Conservation (phyloP, 345 rosid genomes). For the Crucihimalaya himalaica region DNA sequence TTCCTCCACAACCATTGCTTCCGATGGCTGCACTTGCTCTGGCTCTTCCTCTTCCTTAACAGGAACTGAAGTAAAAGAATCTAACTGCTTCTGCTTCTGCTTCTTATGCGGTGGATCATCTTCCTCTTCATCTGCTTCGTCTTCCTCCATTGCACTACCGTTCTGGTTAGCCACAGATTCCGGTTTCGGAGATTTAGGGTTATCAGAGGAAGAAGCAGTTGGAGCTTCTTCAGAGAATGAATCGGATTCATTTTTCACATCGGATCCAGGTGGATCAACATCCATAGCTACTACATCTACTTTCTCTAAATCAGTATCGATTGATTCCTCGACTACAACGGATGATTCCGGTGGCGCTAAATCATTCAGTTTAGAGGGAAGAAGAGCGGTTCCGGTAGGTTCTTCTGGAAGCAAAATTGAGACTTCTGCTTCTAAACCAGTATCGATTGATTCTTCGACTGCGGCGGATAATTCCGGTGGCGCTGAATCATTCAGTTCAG, state of each 20-base stretch:
- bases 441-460: conserved; percentile 16
- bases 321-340: conserved; percentile 19
- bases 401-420: background rate
- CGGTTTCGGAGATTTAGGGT: conserved; percentile 57
- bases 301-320: conserved; percentile 27
- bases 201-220: conserved; percentile 73
- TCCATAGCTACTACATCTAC: background rate
- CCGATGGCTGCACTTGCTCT: conserved; percentile 23
- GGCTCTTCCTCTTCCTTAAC: conserved; percentile 32
- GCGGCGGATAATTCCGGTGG: conserved; percentile 7
- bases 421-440: conserved; percentile 15
- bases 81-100: conserved; percentile 63
- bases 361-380: background rate
- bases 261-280: conserved; percentile 28
- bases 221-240: conserved; percentile 65
- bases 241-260: conserved; percentile 49
- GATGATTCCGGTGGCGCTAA: background rate
- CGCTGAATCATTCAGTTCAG: background rate
- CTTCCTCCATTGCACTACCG: conserved; percentile 31
- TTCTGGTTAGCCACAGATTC: conserved; percentile 17
- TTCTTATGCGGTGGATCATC: conserved; percentile 67
- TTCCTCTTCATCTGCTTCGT: conserved; percentile 57
- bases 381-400: background rate
- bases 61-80: conserved; percentile 39
- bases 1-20: conserved; percentile 17